Evolutionary conservation across 139 green algal species (phyloP).

Genomic region (Micractinium conductrix): DNA sequence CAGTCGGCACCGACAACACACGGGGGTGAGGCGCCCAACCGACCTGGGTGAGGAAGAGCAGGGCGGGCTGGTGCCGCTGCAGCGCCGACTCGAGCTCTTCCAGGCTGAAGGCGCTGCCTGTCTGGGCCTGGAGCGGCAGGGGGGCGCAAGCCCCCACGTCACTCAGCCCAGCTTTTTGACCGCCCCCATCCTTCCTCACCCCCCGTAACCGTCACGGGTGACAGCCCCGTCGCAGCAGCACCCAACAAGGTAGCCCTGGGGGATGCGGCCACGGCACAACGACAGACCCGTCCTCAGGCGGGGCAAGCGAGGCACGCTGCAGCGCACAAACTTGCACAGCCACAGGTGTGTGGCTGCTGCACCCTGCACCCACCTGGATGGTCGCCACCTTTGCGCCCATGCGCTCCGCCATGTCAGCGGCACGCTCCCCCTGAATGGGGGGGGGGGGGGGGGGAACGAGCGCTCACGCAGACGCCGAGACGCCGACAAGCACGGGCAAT

Average conservation of each 20-base stretch:
- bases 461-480: too few relatives aligned
- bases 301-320: too few relatives aligned
- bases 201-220: too few relatives aligned
- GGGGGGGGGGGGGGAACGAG: too few relatives aligned
- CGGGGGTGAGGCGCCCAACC: not conserved
- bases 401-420: constrained; percentile 81
- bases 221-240: too few relatives aligned
- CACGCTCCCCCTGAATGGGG: constrained; percentile 67
- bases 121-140: constrained; percentile 23
- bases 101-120: constrained; percentile 75
- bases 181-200: too few relatives aligned
- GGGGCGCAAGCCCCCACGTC: too few relatives aligned
- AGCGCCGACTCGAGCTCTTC: constrained; percentile 70
- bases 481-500: not conserved
- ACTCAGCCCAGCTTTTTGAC: too few relatives aligned
- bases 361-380: constrained; percentile 40
- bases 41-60: constrained; percentile 86
- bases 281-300: too few relatives aligned
- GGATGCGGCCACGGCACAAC: too few relatives aligned
- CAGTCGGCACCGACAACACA: too few relatives aligned
- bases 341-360: not conserved
- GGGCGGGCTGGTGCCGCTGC: constrained; percentile 77
- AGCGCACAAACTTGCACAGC: not conserved
- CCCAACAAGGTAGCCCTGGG: too few relatives aligned
- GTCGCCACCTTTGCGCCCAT: constrained; percentile 66